Evolutionary conservation across 495 filamentous ascomycete genomes (phyloP).

Genomic region (Lepidopterella palustris): DNA sequence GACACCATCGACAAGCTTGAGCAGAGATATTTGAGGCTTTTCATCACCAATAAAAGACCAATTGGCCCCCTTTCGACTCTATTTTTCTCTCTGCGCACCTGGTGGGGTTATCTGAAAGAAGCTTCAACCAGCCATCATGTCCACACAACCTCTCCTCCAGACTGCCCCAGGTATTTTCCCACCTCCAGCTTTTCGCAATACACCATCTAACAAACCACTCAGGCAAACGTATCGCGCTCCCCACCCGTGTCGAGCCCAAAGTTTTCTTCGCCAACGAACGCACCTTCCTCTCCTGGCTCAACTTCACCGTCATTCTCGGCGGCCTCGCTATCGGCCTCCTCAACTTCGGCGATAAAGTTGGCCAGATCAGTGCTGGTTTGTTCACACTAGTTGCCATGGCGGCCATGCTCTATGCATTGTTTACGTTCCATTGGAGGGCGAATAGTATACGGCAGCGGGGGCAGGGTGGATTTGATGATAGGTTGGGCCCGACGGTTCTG

Average conservation of each 20-base stretch:
- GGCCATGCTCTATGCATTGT: slow-evolving; percentile 89
- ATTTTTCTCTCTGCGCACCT: not conserved
- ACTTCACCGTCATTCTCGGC: slow-evolving; percentile 96
- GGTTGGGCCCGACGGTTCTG: slow-evolving; percentile 84
- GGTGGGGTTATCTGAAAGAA: not conserved
- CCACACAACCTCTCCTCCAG: slow-evolving; percentile 90
- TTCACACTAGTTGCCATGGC: slow-evolving; percentile 95
- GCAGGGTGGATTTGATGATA: slow-evolving; percentile 93
- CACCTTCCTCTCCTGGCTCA: slow-evolving; percentile 98
- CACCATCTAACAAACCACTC: slow-evolving; percentile 9
- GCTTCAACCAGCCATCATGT: slow-evolving; percentile 52
- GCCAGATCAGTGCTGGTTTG: slow-evolving; percentile 82
- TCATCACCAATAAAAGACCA: not conserved
- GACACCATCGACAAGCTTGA: not conserved
- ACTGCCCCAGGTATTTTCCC: slow-evolving; percentile 63
- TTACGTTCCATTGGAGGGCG: slow-evolving; percentile 95
- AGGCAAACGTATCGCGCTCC: slow-evolving; percentile 98
- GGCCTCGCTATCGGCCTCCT: slow-evolving; percentile 91
- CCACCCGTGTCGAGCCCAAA: slow-evolving; percentile 96
- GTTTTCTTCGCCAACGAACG: slow-evolving; percentile 99
- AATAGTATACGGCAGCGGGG: slow-evolving; percentile 85
- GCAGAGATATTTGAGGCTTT: not conserved
- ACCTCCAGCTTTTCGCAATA: slow-evolving; percentile 5
- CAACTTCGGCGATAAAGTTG: slow-evolving; percentile 93
- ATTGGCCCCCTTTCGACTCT: not conserved